Evolutionary conservation across 371 early-diverging fungal species (phyloP).

Genomic region (Mortierella sp.): DNA sequence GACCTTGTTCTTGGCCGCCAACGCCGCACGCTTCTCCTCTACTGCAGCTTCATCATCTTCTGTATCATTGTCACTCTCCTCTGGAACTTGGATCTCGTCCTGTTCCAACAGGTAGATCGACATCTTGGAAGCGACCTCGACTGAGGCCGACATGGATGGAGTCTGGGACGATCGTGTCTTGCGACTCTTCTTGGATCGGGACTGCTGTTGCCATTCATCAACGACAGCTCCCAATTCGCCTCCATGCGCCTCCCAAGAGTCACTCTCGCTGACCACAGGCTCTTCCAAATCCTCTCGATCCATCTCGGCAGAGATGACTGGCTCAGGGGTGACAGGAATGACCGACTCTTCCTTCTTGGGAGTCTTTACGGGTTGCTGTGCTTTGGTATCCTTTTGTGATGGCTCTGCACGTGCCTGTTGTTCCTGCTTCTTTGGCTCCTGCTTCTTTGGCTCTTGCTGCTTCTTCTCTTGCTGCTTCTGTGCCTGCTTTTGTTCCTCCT

Average conservation of each 20-base stretch:
- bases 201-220: slow-evolving; percentile 53
- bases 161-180: slow-evolving; percentile 44
- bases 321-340: no score
- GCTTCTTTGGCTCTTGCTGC: slow-evolving; percentile 5
- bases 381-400: slow-evolving; percentile 1
- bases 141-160: slow-evolving; percentile 9
- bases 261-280: background rate
- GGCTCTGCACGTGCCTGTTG: slow-evolving; percentile 16
- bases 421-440: background rate
- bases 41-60: slow-evolving; percentile 20
- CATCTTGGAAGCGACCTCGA: slow-evolving; percentile 41
- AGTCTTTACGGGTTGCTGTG: background rate
- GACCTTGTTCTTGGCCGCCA: slow-evolving; percentile 14
- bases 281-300: background rate
- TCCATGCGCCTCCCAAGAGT: slow-evolving; percentile 22
- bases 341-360: background rate
- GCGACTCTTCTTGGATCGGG: slow-evolving; percentile 52
- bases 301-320: background rate
- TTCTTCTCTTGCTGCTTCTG: slow-evolving; percentile 2
- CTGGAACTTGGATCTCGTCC: slow-evolving; percentile 32
- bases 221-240: slow-evolving; percentile 26
- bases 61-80: slow-evolving; percentile 23
- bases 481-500: slow-evolving; percentile 2
- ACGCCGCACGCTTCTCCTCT: slow-evolving; percentile 26
- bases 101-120: slow-evolving; percentile 49